These are phyloP conservation scores for Sphaerulina populicola DNA, from an alignment of 2,329 filamentous ascomycete species.

Conservation along the genomic window DNA sequence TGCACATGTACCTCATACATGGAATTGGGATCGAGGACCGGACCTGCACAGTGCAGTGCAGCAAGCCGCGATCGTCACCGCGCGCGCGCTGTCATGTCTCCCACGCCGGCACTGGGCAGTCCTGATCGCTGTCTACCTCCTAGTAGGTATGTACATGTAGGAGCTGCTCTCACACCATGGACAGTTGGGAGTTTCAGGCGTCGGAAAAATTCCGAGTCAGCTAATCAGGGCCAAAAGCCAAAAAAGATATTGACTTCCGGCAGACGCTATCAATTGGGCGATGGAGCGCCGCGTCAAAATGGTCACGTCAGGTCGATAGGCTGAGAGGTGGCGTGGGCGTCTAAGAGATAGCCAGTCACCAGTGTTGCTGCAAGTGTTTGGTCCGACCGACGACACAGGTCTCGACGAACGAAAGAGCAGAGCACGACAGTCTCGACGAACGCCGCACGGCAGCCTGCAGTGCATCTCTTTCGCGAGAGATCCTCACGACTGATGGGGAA, in stretches of 20 bases:
- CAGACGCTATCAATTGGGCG: conserved; percentile 15
- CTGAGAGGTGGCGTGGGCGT: conserved; percentile 5
- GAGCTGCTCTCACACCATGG: neutral
- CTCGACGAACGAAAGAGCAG: neutral
- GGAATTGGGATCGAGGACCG: too few relatives aligned
- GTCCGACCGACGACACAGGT: neutral
- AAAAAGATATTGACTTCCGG: conserved; percentile 16
- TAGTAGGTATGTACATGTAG: too few relatives aligned
- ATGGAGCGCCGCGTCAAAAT: conserved; percentile 1
- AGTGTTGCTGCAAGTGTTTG: conserved; percentile 5
- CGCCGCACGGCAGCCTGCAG: conserved; percentile 11
- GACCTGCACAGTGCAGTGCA: too few relatives aligned
- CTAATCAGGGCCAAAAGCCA: conserved; percentile 16
- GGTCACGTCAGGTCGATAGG: conserved; percentile 8
- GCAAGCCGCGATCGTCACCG: neutral
- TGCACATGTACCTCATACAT: too few relatives aligned
- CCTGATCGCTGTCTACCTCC: too few relatives aligned
- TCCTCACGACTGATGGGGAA: neutral
- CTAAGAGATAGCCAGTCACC: too few relatives aligned
- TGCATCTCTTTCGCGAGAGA: too few relatives aligned
- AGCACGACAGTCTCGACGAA: neutral
- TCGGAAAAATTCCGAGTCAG: conserved; percentile 3
- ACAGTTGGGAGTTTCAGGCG: neutral
- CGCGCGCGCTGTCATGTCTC: conserved; percentile 3
- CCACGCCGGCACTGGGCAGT: neutral